A percentile compares a stretch with the other conserved stretches of the same genome.
Conservation (phyloP, 2,329 filamentous ascomycete genomes). For the Monosporascus ibericus region DNA sequence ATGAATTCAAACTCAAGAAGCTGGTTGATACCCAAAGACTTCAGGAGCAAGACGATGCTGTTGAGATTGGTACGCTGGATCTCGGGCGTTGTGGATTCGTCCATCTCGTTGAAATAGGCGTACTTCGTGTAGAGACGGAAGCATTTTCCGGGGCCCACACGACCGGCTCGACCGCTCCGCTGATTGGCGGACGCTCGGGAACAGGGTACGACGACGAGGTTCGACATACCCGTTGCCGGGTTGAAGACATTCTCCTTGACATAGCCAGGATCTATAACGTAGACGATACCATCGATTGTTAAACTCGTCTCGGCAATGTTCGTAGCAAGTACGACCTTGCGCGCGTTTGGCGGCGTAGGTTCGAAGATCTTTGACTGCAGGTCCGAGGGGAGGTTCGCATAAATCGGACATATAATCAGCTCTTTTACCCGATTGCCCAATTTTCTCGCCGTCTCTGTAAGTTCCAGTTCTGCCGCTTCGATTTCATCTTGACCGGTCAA, state of each 20-base stretch:
- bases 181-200: conserved; percentile 91
- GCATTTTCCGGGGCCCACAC: conserved; percentile 86
- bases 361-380: conserved; percentile 92
- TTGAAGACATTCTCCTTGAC: conserved; percentile 96
- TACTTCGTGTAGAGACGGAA: conserved; percentile 92
- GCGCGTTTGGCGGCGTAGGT: conserved; percentile 74
- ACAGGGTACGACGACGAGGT: conserved; percentile 82
- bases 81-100: conserved; percentile 86
- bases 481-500: conserved; percentile 96
- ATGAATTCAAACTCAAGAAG: conserved; percentile 93
- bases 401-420: conserved; percentile 87
- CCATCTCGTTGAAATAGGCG: conserved; percentile 90
- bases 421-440: conserved; percentile 79
- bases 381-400: conserved; percentile 86
- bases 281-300: conserved; percentile 93
- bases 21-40: conserved; percentile 86
- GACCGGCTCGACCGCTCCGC: conserved; percentile 83
- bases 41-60: conserved; percentile 76
- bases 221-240: conserved; percentile 85
- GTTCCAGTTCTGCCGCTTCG: conserved; percentile 74
- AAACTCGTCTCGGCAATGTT: conserved; percentile 96
- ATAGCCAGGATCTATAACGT: conserved; percentile 92
- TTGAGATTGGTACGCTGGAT: conserved; percentile 89
- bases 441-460: conserved; percentile 81
- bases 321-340: conserved; percentile 90